These are phyloP conservation scores for Grosmannia huntii DNA, from an alignment of 2,329 filamentous ascomycete species.

Conservation along the genomic window DNA sequence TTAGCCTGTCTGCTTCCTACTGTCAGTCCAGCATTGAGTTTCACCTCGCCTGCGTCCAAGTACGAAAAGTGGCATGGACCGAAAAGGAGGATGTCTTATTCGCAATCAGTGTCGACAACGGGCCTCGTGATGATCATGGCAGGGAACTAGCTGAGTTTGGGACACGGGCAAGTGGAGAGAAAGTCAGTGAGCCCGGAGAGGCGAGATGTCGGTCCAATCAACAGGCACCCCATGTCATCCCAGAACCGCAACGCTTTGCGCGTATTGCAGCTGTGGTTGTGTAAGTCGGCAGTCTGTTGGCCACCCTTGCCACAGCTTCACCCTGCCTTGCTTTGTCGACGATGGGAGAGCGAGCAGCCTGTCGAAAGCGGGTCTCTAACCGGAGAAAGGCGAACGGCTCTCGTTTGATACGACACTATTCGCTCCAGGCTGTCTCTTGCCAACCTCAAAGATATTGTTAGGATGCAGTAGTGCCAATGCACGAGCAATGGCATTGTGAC, in stretches of 20 bases:
- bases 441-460: not conserved
- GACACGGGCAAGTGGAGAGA: not conserved
- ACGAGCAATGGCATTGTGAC: not conserved
- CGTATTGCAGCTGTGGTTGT: too few relatives aligned
- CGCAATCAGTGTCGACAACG: not conserved
- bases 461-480: not conserved
- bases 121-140: not conserved
- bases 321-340: not conserved
- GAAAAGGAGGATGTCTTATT: not conserved
- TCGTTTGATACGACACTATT: not conserved
- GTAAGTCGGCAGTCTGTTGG: not conserved
- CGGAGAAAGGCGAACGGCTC: not conserved
- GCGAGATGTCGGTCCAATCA: too few relatives aligned
- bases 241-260: too few relatives aligned
- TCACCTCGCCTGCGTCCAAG: not conserved
- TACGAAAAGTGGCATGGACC: not conserved
- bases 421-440: not conserved
- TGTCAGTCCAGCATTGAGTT: not conserved
- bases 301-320: not conserved
- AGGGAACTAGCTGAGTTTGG: not conserved
- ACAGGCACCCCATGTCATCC: too few relatives aligned
- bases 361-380: not conserved
- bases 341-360: not conserved
- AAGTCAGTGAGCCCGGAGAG: too few relatives aligned
- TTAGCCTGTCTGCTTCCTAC: too few relatives aligned